These are phyloP conservation scores for Penicillium italicum DNA, from an alignment of 2,329 filamentous ascomycete species.

Conservation along the genomic window DNA sequence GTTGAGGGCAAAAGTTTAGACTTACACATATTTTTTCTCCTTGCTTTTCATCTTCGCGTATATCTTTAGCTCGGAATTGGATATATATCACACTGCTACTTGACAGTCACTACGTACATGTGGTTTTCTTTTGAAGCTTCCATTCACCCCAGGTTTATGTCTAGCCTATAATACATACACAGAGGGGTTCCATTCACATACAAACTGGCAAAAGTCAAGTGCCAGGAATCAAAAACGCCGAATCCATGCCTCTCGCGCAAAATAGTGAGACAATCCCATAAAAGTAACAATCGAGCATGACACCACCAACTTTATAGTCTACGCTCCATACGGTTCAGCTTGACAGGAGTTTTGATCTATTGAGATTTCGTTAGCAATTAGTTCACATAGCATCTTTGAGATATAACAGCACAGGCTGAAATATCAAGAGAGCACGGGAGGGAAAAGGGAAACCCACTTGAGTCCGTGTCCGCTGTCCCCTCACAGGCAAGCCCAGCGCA, in stretches of 20 bases:
- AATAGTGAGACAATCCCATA: constrained; percentile 21
- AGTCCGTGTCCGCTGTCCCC: constrained; percentile 82
- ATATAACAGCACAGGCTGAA: background rate
- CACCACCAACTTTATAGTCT: constrained; percentile 32
- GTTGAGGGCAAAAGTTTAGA: constrained; percentile 32
- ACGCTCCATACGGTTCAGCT: constrained; percentile 58
- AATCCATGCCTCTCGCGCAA: constrained; percentile 24
- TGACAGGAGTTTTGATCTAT: constrained; percentile 57
- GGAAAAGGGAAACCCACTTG: constrained; percentile 51
- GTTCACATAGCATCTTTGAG: background rate
- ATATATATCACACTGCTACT: constrained; percentile 1
- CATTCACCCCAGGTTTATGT: constrained; percentile 5
- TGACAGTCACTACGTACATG: background rate
- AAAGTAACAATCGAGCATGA: constrained; percentile 15
- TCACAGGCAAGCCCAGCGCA: constrained; percentile 85
- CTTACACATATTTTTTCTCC: constrained; percentile 10
- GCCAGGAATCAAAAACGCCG: constrained; percentile 26
- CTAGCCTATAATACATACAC: constrained; percentile 23
- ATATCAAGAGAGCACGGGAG: background rate
- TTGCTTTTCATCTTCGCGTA: constrained; percentile 2
- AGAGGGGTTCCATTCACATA: constrained; percentile 20
- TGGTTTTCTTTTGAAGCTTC: background rate
- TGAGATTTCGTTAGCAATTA: constrained; percentile 18
- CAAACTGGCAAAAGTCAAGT: constrained; percentile 13
- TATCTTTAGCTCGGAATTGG: background rate